A percentile compares a stretch with the other conserved stretches of the same genome.
Conservation (phyloP, 768 basidiomycete genomes). For the Butyriboletus loyo region DNA sequence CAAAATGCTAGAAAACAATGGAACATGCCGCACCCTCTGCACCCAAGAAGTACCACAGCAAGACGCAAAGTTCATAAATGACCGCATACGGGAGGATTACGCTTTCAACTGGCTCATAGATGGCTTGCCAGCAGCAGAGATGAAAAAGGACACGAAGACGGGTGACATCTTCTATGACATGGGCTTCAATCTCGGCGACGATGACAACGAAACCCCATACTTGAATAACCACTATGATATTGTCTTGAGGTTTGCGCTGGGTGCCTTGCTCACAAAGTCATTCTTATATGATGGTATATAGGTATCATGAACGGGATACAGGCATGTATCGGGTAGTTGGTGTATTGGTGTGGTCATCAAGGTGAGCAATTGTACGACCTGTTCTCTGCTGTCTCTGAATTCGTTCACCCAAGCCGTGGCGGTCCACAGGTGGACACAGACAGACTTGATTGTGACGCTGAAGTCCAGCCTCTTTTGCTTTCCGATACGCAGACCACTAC, state of each 20-base stretch:
- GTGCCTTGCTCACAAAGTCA: neutral
- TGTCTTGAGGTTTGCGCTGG: constrained; percentile 55
- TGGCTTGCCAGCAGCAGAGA: constrained; percentile 90
- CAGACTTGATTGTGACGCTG: constrained; percentile 49
- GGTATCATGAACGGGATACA: constrained; percentile 75
- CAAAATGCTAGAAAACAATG: constrained; percentile 74
- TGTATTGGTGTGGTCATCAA: constrained; percentile 78
- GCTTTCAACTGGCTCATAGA: constrained; percentile 94
- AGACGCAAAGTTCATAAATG: constrained; percentile 87
- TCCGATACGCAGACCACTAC: constrained; percentile 57
- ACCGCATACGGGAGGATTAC: constrained; percentile 89
- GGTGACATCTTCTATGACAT: constrained; percentile 90
- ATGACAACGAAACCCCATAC: constrained; percentile 64
- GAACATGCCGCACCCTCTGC: constrained; percentile 78
- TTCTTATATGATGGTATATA: constrained; percentile 30
- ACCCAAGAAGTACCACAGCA: constrained; percentile 53
- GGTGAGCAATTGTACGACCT: constrained; percentile 26
- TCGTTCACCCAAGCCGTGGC: constrained; percentile 48
- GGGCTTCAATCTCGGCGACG: constrained; percentile 86
- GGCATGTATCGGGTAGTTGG: constrained; percentile 86
- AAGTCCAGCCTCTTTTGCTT: constrained; percentile 51
- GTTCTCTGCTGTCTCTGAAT: neutral
- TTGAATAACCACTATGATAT: constrained; percentile 95
- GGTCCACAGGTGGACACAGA: constrained; percentile 46
- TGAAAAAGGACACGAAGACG: constrained; percentile 77